Conservation (phyloP, 805 yeast species). For the Yarrowia keelungensis region DNA sequence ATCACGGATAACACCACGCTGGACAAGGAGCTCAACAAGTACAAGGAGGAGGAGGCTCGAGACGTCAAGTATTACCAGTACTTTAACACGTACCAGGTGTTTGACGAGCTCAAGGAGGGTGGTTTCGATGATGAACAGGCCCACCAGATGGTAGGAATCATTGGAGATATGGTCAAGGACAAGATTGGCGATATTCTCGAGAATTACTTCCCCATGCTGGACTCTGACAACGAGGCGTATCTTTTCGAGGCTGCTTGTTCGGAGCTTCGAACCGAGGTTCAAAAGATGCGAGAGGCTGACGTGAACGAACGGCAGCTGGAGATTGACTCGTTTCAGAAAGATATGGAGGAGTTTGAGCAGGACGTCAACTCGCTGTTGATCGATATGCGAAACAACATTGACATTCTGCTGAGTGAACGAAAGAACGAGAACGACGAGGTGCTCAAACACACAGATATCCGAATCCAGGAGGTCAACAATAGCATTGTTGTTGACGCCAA, state of each 20-base stretch:
- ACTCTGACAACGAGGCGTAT: slow-evolving; percentile 85
- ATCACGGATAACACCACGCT: slow-evolving; percentile 16
- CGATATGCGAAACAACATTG: slow-evolving; percentile 73
- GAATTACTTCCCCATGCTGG: slow-evolving; percentile 57
- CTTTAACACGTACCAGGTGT: slow-evolving; percentile 71
- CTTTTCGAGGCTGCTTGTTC: slow-evolving; percentile 91
- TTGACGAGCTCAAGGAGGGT: slow-evolving; percentile 57
- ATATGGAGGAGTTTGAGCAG: slow-evolving; percentile 74
- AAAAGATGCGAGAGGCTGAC: slow-evolving; percentile 72
- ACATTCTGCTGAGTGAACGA: slow-evolving; percentile 84
- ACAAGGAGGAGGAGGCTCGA: slow-evolving; percentile 34
- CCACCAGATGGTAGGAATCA: slow-evolving; percentile 59
- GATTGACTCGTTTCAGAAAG: slow-evolving; percentile 72
- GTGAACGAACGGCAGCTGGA: slow-evolving; percentile 70
- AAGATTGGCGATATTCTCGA: slow-evolving; percentile 50
- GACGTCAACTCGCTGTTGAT: slow-evolving; percentile 70
- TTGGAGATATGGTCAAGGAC: slow-evolving; percentile 51
- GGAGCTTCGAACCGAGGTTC: slow-evolving; percentile 80
- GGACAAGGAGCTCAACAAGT: slow-evolving; percentile 14
- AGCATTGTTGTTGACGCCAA: slow-evolving; percentile 82
- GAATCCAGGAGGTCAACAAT: slow-evolving; percentile 82
- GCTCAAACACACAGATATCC: slow-evolving; percentile 69
- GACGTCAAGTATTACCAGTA: slow-evolving; percentile 44
- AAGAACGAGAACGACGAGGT: slow-evolving; percentile 81
- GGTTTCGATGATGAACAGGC: slow-evolving; percentile 71